Conservation (phyloP, 371 early-diverging fungal species). For the Choanephora cucurbitarum region DNA sequence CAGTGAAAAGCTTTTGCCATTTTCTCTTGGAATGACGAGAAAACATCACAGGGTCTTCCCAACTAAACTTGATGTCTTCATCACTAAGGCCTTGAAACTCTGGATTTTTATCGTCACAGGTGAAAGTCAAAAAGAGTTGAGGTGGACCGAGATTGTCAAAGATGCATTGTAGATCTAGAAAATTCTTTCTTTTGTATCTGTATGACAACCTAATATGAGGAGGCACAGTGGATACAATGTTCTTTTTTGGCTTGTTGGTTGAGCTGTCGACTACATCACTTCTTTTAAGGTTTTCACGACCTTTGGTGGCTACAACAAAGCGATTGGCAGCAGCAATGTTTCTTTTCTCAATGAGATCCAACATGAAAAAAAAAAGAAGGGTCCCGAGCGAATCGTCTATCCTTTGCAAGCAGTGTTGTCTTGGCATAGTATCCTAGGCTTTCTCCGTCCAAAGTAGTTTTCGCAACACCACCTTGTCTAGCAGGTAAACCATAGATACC, state of each 20-base stretch:
- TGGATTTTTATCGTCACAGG: not conserved
- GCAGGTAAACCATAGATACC: not conserved
- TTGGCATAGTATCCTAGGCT: not conserved
- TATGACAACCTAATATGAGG: not conserved
- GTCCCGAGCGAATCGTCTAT: slow-evolving; percentile 6
- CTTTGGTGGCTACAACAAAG: not conserved
- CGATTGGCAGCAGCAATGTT: not conserved
- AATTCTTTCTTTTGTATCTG: not conserved
- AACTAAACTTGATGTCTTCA: not conserved
- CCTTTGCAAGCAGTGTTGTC: not conserved
- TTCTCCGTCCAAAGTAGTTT: not conserved
- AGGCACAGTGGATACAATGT: not conserved
- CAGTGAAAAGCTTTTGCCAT: slow-evolving; percentile 6
- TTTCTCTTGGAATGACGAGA: slow-evolving; percentile 3
- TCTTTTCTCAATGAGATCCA: slow-evolving; percentile 4
- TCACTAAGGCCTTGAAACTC: not conserved
- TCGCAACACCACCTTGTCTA: not conserved
- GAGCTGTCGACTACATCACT: not conserved
- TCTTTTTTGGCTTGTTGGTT: not conserved
- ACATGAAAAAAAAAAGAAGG: slow-evolving; percentile 5
- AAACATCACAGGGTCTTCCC: slow-evolving; percentile 8
- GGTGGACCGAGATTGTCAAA: not conserved
- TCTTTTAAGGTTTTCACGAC: not conserved
- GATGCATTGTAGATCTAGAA: not conserved
- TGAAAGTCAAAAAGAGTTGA: not conserved